These are phyloP conservation scores for Annulohypoxylon truncatum DNA, from an alignment of 2,329 filamentous ascomycete genomes.

Conservation along the genomic window DNA sequence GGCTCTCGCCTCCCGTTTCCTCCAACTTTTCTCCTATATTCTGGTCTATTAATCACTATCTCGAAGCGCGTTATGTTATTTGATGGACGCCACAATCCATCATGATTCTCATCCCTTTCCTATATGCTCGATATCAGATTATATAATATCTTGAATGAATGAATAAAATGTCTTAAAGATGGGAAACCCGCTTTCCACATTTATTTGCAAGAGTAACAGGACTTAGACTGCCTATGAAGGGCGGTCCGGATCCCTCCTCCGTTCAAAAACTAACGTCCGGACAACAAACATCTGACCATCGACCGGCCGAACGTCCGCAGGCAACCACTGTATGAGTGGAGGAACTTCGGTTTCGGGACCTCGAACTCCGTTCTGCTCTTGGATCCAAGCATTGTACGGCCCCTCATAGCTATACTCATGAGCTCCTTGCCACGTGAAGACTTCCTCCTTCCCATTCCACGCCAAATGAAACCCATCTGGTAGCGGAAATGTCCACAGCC, in stretches of 20 bases:
- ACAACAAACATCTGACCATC: constrained; percentile 41
- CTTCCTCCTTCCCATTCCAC: constrained; percentile 41
- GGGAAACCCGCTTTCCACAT: neutral
- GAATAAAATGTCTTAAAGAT: neutral
- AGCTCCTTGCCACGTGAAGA: constrained; percentile 41
- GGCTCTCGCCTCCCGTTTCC: too few species aligned
- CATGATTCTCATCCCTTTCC: too few species aligned
- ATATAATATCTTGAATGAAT: too few species aligned
- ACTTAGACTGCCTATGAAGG: too few species aligned
- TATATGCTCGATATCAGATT: too few species aligned
- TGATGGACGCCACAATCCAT: too few species aligned
- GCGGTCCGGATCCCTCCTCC: constrained; percentile 6
- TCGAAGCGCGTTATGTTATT: too few species aligned
- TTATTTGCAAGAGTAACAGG: neutral
- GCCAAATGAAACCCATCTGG: constrained; percentile 37
- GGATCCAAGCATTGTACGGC: constrained; percentile 3
- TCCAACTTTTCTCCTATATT: too few species aligned
- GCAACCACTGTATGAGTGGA: constrained; percentile 30
- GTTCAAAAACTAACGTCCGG: constrained; percentile 24
- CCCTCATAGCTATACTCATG: constrained; percentile 36
- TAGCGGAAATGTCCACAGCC: constrained; percentile 46
- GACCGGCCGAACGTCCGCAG: neutral
- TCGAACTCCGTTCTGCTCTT: constrained; percentile 6
- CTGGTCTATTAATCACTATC: too few species aligned
- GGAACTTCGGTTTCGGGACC: neutral